Evolutionary conservation across 768 basidiomycete genomes (phyloP).

Genomic region (Pulveroboletus sp.): DNA sequence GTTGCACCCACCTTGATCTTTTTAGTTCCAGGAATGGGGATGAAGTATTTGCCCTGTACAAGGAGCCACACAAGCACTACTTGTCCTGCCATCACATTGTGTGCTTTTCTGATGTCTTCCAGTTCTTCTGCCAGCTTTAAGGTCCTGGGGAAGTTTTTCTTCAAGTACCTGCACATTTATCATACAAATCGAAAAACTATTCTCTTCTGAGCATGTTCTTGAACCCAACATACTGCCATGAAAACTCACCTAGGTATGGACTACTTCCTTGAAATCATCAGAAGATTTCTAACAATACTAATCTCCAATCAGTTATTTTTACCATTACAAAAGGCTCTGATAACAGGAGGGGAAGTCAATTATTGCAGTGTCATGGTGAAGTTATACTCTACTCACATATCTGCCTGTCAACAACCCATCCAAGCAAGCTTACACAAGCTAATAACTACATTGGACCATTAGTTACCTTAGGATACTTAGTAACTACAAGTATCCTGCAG

Average conservation of each 20-base stretch:
- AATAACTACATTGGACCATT: too few relatives aligned
- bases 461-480: too few relatives aligned
- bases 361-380: too few relatives aligned
- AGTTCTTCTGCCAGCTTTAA: not conserved
- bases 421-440: too few relatives aligned
- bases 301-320: too few relatives aligned
- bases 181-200: too few relatives aligned
- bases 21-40: conserved; percentile 41
- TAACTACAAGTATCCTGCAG: too few relatives aligned
- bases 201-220: too few relatives aligned
- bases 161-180: too few relatives aligned
- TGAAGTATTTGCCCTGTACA: conserved; percentile 34
- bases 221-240: too few relatives aligned
- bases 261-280: conserved; percentile 28
- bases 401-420: conserved; percentile 46
- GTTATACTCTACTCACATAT: conserved; percentile 34
- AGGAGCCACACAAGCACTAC: conserved; percentile 39
- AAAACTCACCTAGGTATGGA: conserved; percentile 21
- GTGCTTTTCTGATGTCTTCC: conserved; percentile 31
- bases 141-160: not conserved
- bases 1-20: conserved; percentile 29
- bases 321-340: too few relatives aligned
- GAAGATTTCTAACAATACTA: conserved; percentile 27
- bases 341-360: too few relatives aligned
- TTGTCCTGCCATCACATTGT: conserved; percentile 36